Evolutionary conservation across 768 basidiomycete genomes (phyloP), one percentile per base, ranked within the genome.

Genomic region (Hirschioporus abietinus): DNA sequence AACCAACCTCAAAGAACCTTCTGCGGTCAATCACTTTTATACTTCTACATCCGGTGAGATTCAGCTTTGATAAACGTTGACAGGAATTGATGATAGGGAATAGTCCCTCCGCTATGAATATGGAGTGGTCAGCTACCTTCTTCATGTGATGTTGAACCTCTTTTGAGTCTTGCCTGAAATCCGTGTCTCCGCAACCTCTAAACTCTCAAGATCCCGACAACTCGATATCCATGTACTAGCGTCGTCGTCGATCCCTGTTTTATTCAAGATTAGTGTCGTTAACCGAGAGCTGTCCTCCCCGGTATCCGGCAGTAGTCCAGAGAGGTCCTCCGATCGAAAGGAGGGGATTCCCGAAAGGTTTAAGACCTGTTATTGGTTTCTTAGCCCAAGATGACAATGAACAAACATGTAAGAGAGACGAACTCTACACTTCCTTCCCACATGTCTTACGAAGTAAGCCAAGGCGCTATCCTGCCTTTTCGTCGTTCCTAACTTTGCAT

Each of bases 31-130:
- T 78, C 5, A 90, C 80, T 7, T 71, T 78, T 64, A 91, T 80
- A 5, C 89, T 84, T 64, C 89, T 81, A 68, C 89, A 91, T 67
- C 88, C 85, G 3, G 87, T 90, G 60, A 91, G 75, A 71, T 90
- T 84, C 17, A 91, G 72, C n/a, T 77, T 82, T 66, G 78, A 74
- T 30, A 91, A 76, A 30, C 75, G 77, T 1, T 77, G 68, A 69
- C 90, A 91, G 0, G 79, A 80, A 69, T 90, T 84, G 34, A 91
- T 77, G 42, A 91, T 82, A 1, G 74, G 68, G 69, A 85, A 86
- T 24, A 91, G 71, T 9, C 84, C 89, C 0, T 74, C 76, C 64
- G 78, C 89, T 91, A 65, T 34, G 17, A 8, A 30, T 8, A 35
- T 59, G 57, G 17, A 20, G 66, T 42, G 7, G 58, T 63, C 66